phyloP scores from a whole-genome alignment of 192 early-diverging fungal genomes.

The Lobulomyces angularis region DNA sequence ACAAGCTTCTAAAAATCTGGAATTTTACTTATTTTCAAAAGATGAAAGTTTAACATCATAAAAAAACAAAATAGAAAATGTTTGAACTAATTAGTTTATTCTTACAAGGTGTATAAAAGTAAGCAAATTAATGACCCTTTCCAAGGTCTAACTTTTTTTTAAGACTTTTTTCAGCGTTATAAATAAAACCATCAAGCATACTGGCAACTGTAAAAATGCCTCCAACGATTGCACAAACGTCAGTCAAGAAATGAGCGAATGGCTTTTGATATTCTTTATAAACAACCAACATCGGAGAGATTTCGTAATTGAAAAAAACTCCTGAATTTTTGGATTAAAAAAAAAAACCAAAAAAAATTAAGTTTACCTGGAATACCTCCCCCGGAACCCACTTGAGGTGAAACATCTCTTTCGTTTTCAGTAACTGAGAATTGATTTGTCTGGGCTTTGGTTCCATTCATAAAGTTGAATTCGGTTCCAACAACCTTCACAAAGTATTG shows the following conservation, averaged over 20 bases:
- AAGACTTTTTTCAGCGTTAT: constrained; percentile 66
- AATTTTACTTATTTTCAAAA: too few relatives aligned
- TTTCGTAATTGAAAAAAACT: constrained; percentile 87
- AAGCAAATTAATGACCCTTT: constrained; percentile 42
- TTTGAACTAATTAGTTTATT: too few relatives aligned
- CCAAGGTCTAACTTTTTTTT: constrained; percentile 72
- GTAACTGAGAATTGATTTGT: constrained; percentile 96
- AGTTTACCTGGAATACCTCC: constrained; percentile 2
- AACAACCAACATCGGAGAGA: constrained; percentile 89
- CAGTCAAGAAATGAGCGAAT: constrained; percentile 78
- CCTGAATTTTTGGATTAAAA: constrained; percentile 25
- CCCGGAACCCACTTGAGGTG: constrained; percentile 3
- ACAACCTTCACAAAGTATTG: constrained; percentile 95
- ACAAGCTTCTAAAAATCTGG: too few relatives aligned
- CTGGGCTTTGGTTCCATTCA: constrained; percentile 51
- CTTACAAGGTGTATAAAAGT: too few relatives aligned
- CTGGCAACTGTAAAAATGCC: constrained; percentile 93
- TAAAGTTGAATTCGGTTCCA: constrained; percentile 62
- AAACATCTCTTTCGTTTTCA: constrained; percentile 60
- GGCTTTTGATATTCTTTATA: constrained; percentile 70
- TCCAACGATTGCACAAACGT: constrained; percentile 82
- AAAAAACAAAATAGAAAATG: too few relatives aligned
- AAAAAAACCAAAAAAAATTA: constrained; percentile 5
- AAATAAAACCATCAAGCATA: constrained; percentile 75
- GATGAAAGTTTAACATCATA: too few relatives aligned